Percentiles rank a stretch among this genome's conserved stretches.
Conservation (phyloP, 805 yeast genomes). For the Metschnikowia shivogae region DNA sequence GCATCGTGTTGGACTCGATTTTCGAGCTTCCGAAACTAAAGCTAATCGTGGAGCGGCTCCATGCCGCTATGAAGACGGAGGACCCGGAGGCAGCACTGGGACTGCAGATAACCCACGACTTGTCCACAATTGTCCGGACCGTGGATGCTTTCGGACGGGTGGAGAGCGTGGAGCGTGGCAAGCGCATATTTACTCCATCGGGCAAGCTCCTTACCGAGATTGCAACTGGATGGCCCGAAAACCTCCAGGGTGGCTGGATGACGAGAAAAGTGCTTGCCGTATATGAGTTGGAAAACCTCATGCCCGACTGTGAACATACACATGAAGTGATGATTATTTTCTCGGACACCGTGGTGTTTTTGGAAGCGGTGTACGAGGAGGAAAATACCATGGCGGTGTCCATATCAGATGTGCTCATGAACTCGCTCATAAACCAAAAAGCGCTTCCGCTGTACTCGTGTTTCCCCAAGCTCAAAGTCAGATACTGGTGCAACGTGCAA, state of each 20-base stretch:
- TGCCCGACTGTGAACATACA: constrained; percentile 13
- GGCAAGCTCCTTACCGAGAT: constrained; percentile 84
- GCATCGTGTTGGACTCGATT: constrained; percentile 57
- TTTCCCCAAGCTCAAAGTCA: constrained; percentile 67
- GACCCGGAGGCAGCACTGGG: constrained; percentile 16
- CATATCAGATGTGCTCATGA: constrained; percentile 80
- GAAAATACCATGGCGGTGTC: constrained; percentile 26
- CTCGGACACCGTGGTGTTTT: constrained; percentile 71
- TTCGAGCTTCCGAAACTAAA: constrained; percentile 69
- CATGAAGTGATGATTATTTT: constrained; percentile 66
- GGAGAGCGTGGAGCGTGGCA: not conserved
- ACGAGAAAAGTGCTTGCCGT: constrained; percentile 81
- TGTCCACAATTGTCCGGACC: constrained; percentile 54
- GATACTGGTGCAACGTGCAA: constrained; percentile 60
- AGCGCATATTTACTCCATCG: constrained; percentile 79
- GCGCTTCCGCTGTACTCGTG: constrained; percentile 50
- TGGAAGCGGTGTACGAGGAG: constrained; percentile 47
- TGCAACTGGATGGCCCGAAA: constrained; percentile 84
- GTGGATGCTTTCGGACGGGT: constrained; percentile 74
- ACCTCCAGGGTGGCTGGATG: constrained; percentile 84
- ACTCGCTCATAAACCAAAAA: constrained; percentile 79
- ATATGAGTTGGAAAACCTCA: constrained; percentile 35
- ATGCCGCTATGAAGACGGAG: constrained; percentile 45
- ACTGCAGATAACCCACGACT: constrained; percentile 35
- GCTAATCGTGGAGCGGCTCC: constrained; percentile 60